A percentile compares a stretch with the other conserved stretches of the same genome.
phyloP scores from a whole-genome alignment of 2,329 filamentous ascomycete genomes.

The Davidsoniella eucalypti region DNA sequence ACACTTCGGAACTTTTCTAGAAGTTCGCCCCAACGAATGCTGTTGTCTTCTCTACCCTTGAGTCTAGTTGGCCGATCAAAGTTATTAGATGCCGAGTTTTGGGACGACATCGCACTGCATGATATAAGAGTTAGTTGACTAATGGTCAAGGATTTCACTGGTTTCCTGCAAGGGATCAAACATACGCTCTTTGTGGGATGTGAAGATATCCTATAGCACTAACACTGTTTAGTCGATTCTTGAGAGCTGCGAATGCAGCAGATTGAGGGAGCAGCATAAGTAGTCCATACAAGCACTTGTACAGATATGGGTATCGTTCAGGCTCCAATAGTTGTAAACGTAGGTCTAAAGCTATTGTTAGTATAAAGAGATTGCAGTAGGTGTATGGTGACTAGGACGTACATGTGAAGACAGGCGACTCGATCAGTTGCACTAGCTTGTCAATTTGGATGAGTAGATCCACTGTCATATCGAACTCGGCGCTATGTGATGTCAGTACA shows the following conservation, averaged over 20 bases:
- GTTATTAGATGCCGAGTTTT: slow-evolving; percentile 41
- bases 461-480: slow-evolving; percentile 95
- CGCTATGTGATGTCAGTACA: slow-evolving; percentile 33
- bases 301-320: slow-evolving; percentile 84
- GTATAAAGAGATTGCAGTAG: not conserved
- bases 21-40: slow-evolving; percentile 81
- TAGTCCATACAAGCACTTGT: slow-evolving; percentile 93
- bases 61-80: slow-evolving; percentile 64
- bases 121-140: not conserved
- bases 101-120: slow-evolving; percentile 25
- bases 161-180: slow-evolving; percentile 16
- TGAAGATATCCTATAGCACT: slow-evolving; percentile 94
- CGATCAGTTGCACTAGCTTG: slow-evolving; percentile 89
- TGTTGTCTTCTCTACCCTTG: slow-evolving; percentile 65
- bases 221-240: slow-evolving; percentile 92
- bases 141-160: not conserved
- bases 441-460: slow-evolving; percentile 98
- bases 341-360: slow-evolving; percentile 43
- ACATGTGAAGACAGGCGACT: slow-evolving; percentile 97
- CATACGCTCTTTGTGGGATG: slow-evolving; percentile 61
- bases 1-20: slow-evolving; percentile 88
- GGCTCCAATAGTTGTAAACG: slow-evolving; percentile 89
- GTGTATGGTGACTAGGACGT: slow-evolving; percentile 19
- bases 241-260: slow-evolving; percentile 87
- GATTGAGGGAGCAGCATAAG: slow-evolving; percentile 98